These are phyloP conservation scores for Trichoderma lentiforme DNA, from an alignment of 2,329 filamentous ascomycete species.

Conservation along the genomic window DNA sequence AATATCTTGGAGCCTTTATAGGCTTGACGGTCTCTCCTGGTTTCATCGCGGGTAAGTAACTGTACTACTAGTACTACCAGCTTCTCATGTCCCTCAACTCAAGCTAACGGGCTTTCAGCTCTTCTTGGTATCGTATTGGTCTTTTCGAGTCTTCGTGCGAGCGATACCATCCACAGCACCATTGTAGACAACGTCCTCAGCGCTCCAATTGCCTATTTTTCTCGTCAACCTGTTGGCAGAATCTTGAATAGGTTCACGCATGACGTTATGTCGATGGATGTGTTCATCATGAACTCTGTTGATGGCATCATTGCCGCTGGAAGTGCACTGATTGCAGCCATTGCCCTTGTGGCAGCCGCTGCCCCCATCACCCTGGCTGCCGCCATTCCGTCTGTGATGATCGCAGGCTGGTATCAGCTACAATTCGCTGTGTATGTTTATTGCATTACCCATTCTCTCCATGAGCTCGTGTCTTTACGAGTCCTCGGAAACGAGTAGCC, in stretches of 20 bases:
- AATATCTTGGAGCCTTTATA: background rate
- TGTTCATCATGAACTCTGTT: background rate
- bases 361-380: background rate
- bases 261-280: background rate
- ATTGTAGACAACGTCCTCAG: background rate
- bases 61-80: background rate
- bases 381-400: background rate
- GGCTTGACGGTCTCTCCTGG: background rate
- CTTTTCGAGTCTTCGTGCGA: background rate
- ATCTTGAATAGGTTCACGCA: background rate
- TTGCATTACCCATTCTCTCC: background rate
- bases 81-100: background rate
- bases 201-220: background rate
- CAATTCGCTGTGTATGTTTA: background rate
- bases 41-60: background rate
- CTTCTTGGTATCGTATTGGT: background rate
- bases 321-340: background rate
- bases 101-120: background rate
- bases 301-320: background rate
- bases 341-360: background rate
- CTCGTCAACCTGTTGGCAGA: background rate
- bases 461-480: background rate
- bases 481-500: background rate
- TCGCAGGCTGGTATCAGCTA: background rate
- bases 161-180: background rate